phyloP scores from a whole-genome alignment of 208 protist genomes.

The Naegleria fowleri region DNA sequence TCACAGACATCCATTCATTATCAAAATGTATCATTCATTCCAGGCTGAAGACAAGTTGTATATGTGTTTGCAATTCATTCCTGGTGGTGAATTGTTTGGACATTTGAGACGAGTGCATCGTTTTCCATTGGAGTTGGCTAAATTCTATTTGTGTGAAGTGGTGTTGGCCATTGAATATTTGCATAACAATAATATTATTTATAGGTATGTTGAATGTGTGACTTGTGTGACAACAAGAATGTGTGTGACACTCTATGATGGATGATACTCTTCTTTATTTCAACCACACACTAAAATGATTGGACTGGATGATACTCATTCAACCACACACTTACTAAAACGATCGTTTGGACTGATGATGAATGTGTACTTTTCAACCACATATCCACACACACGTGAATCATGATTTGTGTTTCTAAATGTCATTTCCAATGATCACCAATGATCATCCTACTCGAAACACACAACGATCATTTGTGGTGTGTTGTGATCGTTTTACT shows the following conservation, averaged over 20 bases:
- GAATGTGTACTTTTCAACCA: too few relatives aligned
- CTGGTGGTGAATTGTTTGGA: slow-evolving; percentile 68
- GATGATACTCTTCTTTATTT: not conserved
- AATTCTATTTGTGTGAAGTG: slow-evolving; percentile 79
- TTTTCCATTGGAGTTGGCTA: slow-evolving; percentile 69
- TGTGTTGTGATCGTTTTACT: too few relatives aligned
- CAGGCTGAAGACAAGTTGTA: slow-evolving; percentile 52
- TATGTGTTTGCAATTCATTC: slow-evolving; percentile 44
- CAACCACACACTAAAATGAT: not conserved
- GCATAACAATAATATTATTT: slow-evolving; percentile 74
- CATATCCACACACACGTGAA: too few relatives aligned
- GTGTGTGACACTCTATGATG: too few relatives aligned
- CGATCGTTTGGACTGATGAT: too few relatives aligned
- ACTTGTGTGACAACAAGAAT: too few relatives aligned
- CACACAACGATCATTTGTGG: too few relatives aligned
- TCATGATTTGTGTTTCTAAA: too few relatives aligned
- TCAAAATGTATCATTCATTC: slow-evolving; percentile 46
- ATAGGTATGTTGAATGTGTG: slow-evolving; percentile 65
- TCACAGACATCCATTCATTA: slow-evolving; percentile 56
- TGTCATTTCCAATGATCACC: too few relatives aligned
- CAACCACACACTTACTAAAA: too few relatives aligned
- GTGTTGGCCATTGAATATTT: slow-evolving; percentile 76
- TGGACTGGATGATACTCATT: too few relatives aligned
- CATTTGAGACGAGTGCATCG: slow-evolving; percentile 74
- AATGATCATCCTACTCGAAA: too few relatives aligned